These are phyloP conservation scores for Boeremia exigua DNA, from an alignment of 2,329 filamentous ascomycete species.

Conservation along the genomic window DNA sequence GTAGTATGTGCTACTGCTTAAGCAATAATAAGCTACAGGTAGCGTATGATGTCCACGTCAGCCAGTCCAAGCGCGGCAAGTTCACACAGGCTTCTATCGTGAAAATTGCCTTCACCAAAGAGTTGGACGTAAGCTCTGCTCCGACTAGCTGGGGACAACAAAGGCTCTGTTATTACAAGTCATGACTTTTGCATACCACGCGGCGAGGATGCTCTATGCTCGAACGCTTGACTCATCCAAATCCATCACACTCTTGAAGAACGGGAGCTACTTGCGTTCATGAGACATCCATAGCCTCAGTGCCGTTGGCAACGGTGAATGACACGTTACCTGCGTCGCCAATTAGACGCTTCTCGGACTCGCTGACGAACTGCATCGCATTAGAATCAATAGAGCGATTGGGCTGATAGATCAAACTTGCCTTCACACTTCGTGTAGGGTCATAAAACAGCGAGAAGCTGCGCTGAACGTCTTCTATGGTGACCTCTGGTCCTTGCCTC, in stretches of 20 bases:
- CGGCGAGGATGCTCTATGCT: slow-evolving; percentile 18
- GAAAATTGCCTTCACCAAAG: not conserved
- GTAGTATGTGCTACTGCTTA: no score
- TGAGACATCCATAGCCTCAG: slow-evolving; percentile 73
- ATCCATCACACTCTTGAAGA: slow-evolving; percentile 28
- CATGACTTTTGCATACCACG: slow-evolving; percentile 13
- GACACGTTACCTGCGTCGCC: slow-evolving; percentile 83
- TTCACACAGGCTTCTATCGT: not conserved
- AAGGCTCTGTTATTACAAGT: slow-evolving; percentile 8
- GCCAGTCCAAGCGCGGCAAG: slow-evolving; percentile 4
- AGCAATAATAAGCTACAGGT: no score
- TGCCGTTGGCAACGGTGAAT: slow-evolving; percentile 63
- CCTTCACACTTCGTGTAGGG: slow-evolving; percentile 79
- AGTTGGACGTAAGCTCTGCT: not conserved
- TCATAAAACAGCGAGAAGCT: slow-evolving; percentile 97
- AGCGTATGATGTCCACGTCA: not conserved
- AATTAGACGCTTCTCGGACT: slow-evolving; percentile 92
- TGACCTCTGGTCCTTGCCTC: slow-evolving; percentile 82
- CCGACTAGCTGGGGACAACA: not conserved
- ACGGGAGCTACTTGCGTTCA: slow-evolving; percentile 35
- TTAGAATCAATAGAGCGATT: slow-evolving; percentile 22
- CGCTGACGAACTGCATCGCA: slow-evolving; percentile 69
- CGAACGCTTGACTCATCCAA: slow-evolving; percentile 30
- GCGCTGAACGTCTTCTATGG: slow-evolving; percentile 86
- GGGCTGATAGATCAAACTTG: slow-evolving; percentile 21